Base-by-base conservation (phyloP, 2,329 filamentous ascomycete genomes). In the Didymella sp. region DNA sequence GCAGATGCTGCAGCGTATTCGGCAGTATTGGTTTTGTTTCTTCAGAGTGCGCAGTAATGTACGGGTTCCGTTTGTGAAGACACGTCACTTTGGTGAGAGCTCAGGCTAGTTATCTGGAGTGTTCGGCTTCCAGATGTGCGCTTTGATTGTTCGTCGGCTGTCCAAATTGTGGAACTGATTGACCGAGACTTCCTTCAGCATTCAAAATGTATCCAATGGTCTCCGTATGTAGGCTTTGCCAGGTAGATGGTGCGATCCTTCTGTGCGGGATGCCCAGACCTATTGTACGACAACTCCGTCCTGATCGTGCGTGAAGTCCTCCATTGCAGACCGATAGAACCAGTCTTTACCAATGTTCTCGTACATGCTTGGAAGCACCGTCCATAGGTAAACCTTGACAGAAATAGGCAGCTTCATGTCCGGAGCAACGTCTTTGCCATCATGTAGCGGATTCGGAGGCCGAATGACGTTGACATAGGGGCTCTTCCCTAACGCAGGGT, bases 381-480 rank as follows among this genome's bases (percentile, higher is more conserved):
- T 47, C 51, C 43, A 47, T n/a, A 47, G 15, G 35, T 30, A 53
- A 4, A 46, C 50, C 21, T 46, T 41, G 33, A 53, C 27, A 4
- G 50, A 46, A 9, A 46, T 27, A n/a, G 33, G 50, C 21, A 53
- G 13, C 13, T 30, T 46, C 21, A 9, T n/a, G 15, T 46, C 13
- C 4, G 47, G 7, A 0, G 40, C 11, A 35, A 19, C 35, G 3
- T 41, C 28, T 9, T 35, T 15, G 25, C 24, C 28, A 12, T 53
- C 51, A 15, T 41, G 24, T 3, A 46, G 17, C 1, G 42, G 17
- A 9, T 40, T 53, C 5, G 50, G 42, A 11, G 43, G 50, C 38
- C 49, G 49, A 11, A 41, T 37, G n/a, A 53, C 35, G 12, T 53
- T 46, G 50, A 53, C 50, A 8, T 46, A 53, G 6, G 50, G 35